phyloP scores from a whole-genome alignment of 2,329 filamentous ascomycete species.

The Penicillium aurantiogriseum region DNA sequence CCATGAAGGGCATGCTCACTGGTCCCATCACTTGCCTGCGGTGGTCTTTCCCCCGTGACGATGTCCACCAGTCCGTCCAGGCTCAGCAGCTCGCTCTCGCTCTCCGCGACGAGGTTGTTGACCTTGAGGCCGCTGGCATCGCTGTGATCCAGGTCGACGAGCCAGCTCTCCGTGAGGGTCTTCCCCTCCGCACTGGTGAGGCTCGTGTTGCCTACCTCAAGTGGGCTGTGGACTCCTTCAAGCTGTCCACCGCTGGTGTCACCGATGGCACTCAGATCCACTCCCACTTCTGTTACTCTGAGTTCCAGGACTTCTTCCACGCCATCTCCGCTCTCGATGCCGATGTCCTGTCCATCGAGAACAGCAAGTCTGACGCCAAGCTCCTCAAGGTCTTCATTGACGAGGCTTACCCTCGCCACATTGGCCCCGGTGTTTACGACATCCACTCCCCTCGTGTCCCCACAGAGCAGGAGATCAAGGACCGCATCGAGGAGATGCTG shows the following conservation, averaged over 20 bases:
- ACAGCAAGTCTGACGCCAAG: constrained; percentile 99
- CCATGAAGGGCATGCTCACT: constrained; percentile 99
- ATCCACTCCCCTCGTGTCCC: constrained; percentile 99
- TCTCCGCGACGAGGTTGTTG: constrained; percentile 95
- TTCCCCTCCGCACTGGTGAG: constrained; percentile 87
- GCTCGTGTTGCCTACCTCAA: constrained; percentile 96
- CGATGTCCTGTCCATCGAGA: constrained; percentile 98
- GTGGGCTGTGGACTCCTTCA: constrained; percentile 98
- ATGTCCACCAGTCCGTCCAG: constrained; percentile 98
- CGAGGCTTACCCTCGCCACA: constrained; percentile 95
- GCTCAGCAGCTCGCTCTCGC: constrained; percentile 98
- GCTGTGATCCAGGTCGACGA: constrained; percentile 99
- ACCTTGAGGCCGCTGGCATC: constrained; percentile 95
- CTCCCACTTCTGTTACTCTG: constrained; percentile 99
- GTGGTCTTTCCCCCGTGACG: constrained; percentile 99
- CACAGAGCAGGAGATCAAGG: constrained; percentile 96
- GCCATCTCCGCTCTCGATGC: constrained; percentile 97
- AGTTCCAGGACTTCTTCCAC: constrained; percentile 99
- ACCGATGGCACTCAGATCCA: constrained; percentile 97
- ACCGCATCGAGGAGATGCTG: constrained; percentile 97
- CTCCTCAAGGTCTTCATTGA: constrained; percentile 98
- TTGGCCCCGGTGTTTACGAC: constrained; percentile 98
- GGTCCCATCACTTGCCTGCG: constrained; percentile 97
- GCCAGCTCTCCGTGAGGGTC: constrained; percentile 98
- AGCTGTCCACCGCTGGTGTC: constrained; percentile 88